phyloP scores from a whole-genome alignment of 805 yeast genomes.

The Lipomyces yamadae region DNA sequence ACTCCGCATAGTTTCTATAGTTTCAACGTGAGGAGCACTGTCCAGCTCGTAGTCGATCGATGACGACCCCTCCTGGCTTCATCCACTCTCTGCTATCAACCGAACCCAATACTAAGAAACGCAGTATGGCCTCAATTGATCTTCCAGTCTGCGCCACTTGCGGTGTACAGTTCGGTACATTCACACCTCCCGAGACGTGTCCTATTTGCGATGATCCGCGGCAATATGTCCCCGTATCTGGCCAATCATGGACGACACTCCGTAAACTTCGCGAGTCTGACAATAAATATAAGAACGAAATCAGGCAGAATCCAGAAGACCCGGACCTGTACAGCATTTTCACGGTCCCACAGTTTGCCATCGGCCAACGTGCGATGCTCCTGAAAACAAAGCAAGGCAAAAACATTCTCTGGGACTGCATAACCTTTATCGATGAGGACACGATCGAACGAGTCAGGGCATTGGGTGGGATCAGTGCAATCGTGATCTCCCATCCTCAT shows the following conservation, averaged over 20 bases:
- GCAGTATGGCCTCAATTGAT: conserved; percentile 17
- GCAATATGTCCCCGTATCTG: conserved; percentile 32
- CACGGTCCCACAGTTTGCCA: conserved; percentile 36
- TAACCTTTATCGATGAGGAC: conserved; percentile 30
- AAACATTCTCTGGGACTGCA: conserved; percentile 38
- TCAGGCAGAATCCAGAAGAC: conserved; percentile 20
- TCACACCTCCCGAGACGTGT: conserved; percentile 20
- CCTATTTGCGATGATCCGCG: conserved; percentile 37
- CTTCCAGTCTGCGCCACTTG: conserved; percentile 31
- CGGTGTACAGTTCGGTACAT: conserved; percentile 27
- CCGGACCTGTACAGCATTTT: conserved; percentile 26
- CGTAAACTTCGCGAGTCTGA: conserved; percentile 17
- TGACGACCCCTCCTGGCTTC: not conserved
- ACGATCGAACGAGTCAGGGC: conserved; percentile 23
- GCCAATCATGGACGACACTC: conserved; percentile 33
- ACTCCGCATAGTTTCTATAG: too few relatives aligned
- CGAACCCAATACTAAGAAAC: not conserved
- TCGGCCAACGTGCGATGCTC: conserved; percentile 38
- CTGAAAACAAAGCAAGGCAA: conserved; percentile 31
- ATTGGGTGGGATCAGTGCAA: conserved; percentile 33
- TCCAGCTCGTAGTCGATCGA: too few relatives aligned
- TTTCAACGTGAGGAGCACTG: too few relatives aligned
- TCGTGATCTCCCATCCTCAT: conserved; percentile 39
- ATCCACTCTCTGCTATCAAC: not conserved
- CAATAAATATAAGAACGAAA: conserved; percentile 23